phyloP scores from a whole-genome alignment of 805 yeast genomes.

The Lipomyces orientalis region DNA sequence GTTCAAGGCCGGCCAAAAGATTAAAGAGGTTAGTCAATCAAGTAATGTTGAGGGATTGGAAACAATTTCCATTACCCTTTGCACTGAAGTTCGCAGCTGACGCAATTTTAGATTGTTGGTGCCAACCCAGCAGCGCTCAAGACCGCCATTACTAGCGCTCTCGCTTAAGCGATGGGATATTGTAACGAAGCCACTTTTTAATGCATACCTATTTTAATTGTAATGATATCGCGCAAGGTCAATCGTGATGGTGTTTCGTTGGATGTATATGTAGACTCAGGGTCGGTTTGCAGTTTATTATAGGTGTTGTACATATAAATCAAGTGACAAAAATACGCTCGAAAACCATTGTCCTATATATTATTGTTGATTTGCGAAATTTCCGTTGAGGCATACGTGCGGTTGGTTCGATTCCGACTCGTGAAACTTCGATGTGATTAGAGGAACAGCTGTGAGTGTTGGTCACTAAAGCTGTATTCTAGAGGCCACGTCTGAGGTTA shows the following conservation, averaged over 20 bases:
- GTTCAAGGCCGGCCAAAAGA: slow-evolving; percentile 81
- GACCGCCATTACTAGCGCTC: slow-evolving; percentile 37
- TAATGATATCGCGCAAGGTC: not conserved
- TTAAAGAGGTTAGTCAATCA: slow-evolving; percentile 55
- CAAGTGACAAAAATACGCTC: not conserved
- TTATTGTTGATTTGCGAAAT: not conserved
- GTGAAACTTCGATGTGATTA: too few species aligned
- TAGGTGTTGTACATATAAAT: not conserved
- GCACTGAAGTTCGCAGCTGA: not conserved
- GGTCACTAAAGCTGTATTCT: too few species aligned
- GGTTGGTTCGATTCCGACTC: too few species aligned
- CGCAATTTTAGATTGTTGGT: slow-evolving; percentile 32
- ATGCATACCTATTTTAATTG: not conserved
- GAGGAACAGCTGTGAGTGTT: too few species aligned
- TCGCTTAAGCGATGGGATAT: slow-evolving; percentile 17
- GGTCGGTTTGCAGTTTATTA: not conserved
- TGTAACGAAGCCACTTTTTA: not conserved
- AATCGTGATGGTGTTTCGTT: not conserved
- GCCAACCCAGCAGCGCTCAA: slow-evolving; percentile 40
- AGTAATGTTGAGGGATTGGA: too few species aligned
- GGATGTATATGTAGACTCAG: not conserved
- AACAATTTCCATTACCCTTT: too few species aligned
- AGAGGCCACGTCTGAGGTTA: too few species aligned
- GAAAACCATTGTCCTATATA: not conserved
- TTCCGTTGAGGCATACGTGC: too few species aligned